Percentiles rank a stretch among this genome's conserved stretches.
Evolutionary conservation across 2,329 filamentous ascomycete genomes (phyloP).

Genomic region (Colletotrichum zoysiae): DNA sequence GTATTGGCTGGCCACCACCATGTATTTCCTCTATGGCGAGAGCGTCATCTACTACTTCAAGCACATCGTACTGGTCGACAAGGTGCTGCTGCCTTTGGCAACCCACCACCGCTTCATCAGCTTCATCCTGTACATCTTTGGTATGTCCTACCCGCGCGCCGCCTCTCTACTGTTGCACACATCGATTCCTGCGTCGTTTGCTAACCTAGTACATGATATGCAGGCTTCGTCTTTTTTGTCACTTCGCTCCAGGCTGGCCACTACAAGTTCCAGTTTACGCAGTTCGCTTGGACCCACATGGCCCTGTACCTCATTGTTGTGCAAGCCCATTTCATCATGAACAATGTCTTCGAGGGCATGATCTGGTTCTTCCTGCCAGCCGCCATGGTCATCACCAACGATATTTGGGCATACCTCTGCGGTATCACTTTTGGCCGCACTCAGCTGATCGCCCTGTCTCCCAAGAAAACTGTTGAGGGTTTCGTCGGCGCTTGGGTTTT

Average conservation of each 20-base stretch:
- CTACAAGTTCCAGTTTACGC: conserved; percentile 98
- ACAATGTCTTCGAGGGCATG: conserved; percentile 99
- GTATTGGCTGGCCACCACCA: conserved; percentile 98
- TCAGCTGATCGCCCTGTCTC: conserved; percentile 96
- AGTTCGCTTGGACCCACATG: conserved; percentile 99
- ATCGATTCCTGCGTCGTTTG: background rate
- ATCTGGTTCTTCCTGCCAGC: conserved; percentile 99
- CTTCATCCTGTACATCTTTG: conserved; percentile 97
- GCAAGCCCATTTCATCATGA: conserved; percentile 99
- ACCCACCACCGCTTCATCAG: conserved; percentile 99
- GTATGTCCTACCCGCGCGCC: conserved; percentile 63
- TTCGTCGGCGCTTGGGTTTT: conserved; percentile 97
- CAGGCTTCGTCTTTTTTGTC: conserved; percentile 98
- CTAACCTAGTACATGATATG: conserved; percentile 47
- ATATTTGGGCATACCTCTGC: conserved; percentile 98
- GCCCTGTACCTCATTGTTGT: conserved; percentile 97
- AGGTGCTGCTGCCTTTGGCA: conserved; percentile 89
- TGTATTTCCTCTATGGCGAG: conserved; percentile 99
- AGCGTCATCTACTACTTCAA: conserved; percentile 99
- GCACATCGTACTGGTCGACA: conserved; percentile 95
- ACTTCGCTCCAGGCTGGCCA: conserved; percentile 93
- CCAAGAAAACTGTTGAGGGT: conserved; percentile 99
- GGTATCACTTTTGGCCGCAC: conserved; percentile 97
- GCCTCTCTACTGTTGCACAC: background rate
- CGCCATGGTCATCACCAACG: conserved; percentile 95